Evolutionary conservation across 2,329 filamentous ascomycete genomes (phyloP), one percentile per base, ranked within the genome.

Genomic region (Penicillium aurantiogriseum): DNA sequence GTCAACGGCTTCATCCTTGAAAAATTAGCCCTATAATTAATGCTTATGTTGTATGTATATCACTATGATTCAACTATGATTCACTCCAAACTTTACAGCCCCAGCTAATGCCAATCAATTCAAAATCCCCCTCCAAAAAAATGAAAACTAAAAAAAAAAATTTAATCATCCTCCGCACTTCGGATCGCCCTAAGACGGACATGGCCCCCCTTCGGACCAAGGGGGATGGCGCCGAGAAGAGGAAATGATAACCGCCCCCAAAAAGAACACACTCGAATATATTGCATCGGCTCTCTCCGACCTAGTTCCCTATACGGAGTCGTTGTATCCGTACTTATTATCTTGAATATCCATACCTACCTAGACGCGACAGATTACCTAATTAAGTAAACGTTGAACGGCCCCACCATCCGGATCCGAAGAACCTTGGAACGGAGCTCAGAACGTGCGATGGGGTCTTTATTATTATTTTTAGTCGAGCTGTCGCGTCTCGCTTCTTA

Each of bases 381-480:
- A 4, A n/a, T 17, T 23, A 51, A 48, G 15, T 33, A 56, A 52
- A 54, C 54, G 38, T 54, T 52, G n/a, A 44, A 57, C 66, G 68
- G 69, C 68, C 68, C 69, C 69, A 69, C 69, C 67, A 69, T 64
- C 69, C 69, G 69, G 54, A 39, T 59, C 52, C 58, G 58, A 62
- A 43, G 48, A 51, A 21, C 21, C 21, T 21, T 21, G 21, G 21
- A 21, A 57, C 53, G 54, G 56, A 63, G 33, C 45, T 56, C 45
- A 31, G 54, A 59, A 49, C 51, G 42, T 44, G 57, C 19, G 48
- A 44, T 42, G 31, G 46, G 43, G 31, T 10, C 23, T 23, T 23
- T 33, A 29, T 44, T 33, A 19, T 25, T 43, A 29, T 27, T 38
- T 46, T 42, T 56, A 56, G 36, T 29, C 49, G 54, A 53, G 23